A percentile compares a stretch with the other conserved stretches of the same genome.
phyloP scores from a whole-genome alignment of 1,284 basidiomycete genomes.

The Rhodotorula sp. region DNA sequence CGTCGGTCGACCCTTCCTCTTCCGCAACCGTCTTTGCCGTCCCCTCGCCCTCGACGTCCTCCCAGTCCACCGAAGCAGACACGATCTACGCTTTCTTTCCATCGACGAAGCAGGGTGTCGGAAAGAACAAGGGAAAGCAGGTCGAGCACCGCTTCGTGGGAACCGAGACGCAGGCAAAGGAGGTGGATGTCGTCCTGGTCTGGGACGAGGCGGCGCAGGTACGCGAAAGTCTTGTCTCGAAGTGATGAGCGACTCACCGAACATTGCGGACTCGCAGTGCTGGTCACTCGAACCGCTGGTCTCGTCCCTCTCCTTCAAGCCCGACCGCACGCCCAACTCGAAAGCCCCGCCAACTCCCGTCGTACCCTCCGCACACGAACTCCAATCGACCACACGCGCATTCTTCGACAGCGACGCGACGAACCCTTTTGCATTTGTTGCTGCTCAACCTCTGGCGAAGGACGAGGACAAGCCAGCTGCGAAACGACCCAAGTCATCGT shows the following conservation, averaged over 20 bases:
- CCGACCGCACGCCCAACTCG: slow-evolving; percentile 6
- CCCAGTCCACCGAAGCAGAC: not conserved
- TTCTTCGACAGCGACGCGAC: slow-evolving; percentile 6
- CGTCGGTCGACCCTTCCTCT: slow-evolving; percentile 6
- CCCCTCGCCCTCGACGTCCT: not conserved
- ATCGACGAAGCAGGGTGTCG: slow-evolving; percentile 6
- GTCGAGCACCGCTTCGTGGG: slow-evolving; percentile 9
- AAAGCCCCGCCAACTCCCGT: not conserved
- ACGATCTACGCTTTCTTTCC: slow-evolving; percentile 16
- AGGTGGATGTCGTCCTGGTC: slow-evolving; percentile 19
- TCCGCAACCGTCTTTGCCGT: slow-evolving; percentile 7
- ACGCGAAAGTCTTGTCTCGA: not conserved
- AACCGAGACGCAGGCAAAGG: not conserved
- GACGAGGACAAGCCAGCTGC: not conserved
- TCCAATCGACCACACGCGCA: not conserved
- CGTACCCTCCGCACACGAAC: slow-evolving; percentile 8
- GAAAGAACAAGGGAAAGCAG: slow-evolving; percentile 4
- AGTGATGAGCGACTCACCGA: not conserved
- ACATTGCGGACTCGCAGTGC: not conserved
- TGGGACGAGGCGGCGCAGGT: slow-evolving; percentile 12
- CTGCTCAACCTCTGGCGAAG: not conserved
- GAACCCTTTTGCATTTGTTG: slow-evolving; percentile 13
- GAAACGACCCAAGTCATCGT: not conserved
- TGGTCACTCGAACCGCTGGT: slow-evolving; percentile 7
- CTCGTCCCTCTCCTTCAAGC: slow-evolving; percentile 15